Evolutionary conservation across 2,329 filamentous ascomycete species (phyloP).

Genomic region (Fusarium metavorans): DNA sequence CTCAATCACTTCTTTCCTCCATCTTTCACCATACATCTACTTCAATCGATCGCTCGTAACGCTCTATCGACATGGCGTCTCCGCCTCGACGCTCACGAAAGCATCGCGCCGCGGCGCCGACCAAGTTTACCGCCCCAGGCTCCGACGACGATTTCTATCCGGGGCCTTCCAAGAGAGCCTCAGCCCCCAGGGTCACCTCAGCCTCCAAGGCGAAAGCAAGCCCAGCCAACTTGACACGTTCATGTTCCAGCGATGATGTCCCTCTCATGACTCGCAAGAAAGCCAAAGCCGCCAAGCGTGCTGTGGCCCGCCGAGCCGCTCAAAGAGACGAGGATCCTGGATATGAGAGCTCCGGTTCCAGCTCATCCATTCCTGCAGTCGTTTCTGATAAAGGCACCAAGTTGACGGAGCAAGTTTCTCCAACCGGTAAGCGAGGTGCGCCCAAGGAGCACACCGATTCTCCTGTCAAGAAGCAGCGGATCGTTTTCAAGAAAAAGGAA

Average conservation of each 20-base stretch:
- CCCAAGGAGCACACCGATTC: background rate
- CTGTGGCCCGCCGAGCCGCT: background rate
- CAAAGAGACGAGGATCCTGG: background rate
- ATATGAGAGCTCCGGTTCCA: background rate
- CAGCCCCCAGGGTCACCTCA: background rate
- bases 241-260: background rate
- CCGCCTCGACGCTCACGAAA: background rate
- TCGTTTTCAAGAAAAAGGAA: slow-evolving; percentile 7
- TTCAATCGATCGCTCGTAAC: background rate
- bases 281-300: background rate
- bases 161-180: background rate
- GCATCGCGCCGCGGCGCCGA: background rate
- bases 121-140: background rate
- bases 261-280: background rate
- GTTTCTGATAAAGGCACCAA: background rate
- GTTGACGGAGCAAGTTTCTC: background rate
- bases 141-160: background rate
- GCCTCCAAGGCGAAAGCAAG: background rate
- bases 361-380: background rate
- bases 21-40: background rate
- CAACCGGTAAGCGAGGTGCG: slow-evolving; percentile 1
- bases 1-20: background rate
- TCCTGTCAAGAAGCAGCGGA: slow-evolving; percentile 14
- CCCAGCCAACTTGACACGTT: background rate
- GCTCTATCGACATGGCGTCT: background rate